phyloP scores from a whole-genome alignment of 306 rosid species.

The Acacia acuminata region DNA sequence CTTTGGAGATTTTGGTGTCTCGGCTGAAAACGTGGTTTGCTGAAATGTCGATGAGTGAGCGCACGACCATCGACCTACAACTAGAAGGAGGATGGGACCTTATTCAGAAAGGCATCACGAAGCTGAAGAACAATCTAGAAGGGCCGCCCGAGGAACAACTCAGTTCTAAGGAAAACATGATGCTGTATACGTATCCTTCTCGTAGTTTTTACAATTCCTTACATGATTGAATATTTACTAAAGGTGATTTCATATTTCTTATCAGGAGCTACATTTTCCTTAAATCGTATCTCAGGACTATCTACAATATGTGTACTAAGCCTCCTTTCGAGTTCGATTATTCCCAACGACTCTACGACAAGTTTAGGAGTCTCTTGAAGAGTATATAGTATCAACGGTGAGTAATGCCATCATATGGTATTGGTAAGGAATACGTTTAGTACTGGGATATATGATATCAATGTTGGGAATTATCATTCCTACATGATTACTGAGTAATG shows the following conservation, averaged over 20 bases:
- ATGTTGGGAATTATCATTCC: neutral
- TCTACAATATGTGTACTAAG: constrained; percentile 55
- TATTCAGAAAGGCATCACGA: constrained; percentile 38
- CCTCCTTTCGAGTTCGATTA: constrained; percentile 41
- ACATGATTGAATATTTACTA: neutral
- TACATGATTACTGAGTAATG: neutral
- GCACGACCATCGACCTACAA: constrained; percentile 24
- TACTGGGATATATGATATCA: neutral
- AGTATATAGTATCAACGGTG: constrained; percentile 44
- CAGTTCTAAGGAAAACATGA: constrained; percentile 33
- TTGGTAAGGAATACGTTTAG: neutral
- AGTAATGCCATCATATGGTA: constrained; percentile 18
- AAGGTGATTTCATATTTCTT: neutral
- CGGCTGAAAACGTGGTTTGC: neutral
- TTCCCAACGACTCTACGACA: constrained; percentile 53
- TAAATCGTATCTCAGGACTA: constrained; percentile 40
- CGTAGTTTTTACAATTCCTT: neutral
- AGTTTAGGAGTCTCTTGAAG: constrained; percentile 41
- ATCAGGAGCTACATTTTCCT: neutral
- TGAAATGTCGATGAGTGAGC: constrained; percentile 21
- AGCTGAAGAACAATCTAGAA: constrained; percentile 42
- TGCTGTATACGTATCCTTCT: constrained; percentile 34
- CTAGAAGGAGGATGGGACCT: constrained; percentile 38
- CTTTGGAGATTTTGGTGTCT: constrained; percentile 13
- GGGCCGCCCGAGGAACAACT: constrained; percentile 34